These are phyloP conservation scores for Nicotiana rustica DNA, from an alignment of 305 asterid species.

Conservation along the genomic window DNA sequence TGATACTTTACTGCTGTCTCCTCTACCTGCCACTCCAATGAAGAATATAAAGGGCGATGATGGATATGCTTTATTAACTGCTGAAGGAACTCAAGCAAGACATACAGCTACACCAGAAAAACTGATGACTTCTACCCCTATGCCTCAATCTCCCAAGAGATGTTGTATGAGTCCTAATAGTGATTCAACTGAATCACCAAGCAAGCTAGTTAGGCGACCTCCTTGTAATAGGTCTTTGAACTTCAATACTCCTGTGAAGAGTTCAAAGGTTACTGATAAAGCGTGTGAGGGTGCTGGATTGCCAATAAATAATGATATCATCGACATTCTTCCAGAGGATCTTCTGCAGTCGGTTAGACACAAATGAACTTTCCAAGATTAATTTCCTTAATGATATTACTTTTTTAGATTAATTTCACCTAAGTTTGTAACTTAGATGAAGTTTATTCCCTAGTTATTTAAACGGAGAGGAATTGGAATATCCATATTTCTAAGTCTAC, in stretches of 20 bases:
- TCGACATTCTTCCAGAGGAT: constrained; percentile 63
- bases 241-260: constrained; percentile 80
- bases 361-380: background rate
- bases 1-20: constrained; percentile 33
- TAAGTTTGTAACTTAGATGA: too few species aligned
- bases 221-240: constrained; percentile 69
- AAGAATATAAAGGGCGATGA: constrained; percentile 38
- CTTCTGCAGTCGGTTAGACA: constrained; percentile 71
- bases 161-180: constrained; percentile 70
- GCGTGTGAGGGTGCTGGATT: constrained; percentile 34
- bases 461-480: background rate
- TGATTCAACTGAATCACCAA: constrained; percentile 50
- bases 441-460: too few species aligned
- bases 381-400: background rate
- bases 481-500: background rate
- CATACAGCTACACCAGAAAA: constrained; percentile 60
- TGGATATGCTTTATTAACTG: constrained; percentile 32
- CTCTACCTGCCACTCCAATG: constrained; percentile 63
- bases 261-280: constrained; percentile 40
- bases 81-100: constrained; percentile 56
- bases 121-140: constrained; percentile 70
- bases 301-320: constrained; percentile 48
- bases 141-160: constrained; percentile 63
- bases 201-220: constrained; percentile 67
- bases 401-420: too few species aligned